phyloP scores from a whole-genome alignment of 768 basidiomycete genomes.

The Trametes cingulata region DNA sequence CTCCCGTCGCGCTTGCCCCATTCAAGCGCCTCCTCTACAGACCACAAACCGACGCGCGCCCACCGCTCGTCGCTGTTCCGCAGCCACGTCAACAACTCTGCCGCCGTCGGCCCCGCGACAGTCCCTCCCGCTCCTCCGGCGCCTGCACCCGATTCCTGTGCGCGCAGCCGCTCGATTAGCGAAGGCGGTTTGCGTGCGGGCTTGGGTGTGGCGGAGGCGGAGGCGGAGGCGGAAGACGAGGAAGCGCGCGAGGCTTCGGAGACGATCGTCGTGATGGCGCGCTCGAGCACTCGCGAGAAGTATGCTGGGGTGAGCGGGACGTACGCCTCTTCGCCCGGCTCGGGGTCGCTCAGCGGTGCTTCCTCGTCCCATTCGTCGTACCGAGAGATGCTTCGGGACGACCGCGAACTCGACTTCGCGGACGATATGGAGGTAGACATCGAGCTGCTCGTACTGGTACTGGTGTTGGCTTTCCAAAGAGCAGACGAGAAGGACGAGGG shows the following conservation, averaged over 20 bases:
- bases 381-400: constrained; percentile 20
- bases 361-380: constrained; percentile 38
- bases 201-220: neutral
- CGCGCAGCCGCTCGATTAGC: constrained; percentile 23
- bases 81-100: constrained; percentile 49
- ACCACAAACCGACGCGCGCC: constrained; percentile 64
- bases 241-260: constrained; percentile 15
- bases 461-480: constrained; percentile 50
- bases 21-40: constrained; percentile 60
- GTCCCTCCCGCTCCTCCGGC: neutral
- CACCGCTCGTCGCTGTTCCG: constrained; percentile 59
- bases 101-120: constrained; percentile 38
- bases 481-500: constrained; percentile 15
- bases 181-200: constrained; percentile 4
- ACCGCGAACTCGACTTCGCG: constrained; percentile 1
- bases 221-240: constrained; percentile 25
- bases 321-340: constrained; percentile 63
- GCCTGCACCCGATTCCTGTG: neutral
- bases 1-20: constrained; percentile 40
- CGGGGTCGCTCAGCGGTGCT: constrained; percentile 61
- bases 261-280: constrained; percentile 43
- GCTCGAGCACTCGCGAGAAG: constrained; percentile 49
- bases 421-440: neutral
- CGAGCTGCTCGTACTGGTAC: neutral
- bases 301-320: constrained; percentile 56